Base-by-base conservation (phyloP, 225 moss, liverwort and hornwort species). In the Sphagnum tenellum region DNA sequence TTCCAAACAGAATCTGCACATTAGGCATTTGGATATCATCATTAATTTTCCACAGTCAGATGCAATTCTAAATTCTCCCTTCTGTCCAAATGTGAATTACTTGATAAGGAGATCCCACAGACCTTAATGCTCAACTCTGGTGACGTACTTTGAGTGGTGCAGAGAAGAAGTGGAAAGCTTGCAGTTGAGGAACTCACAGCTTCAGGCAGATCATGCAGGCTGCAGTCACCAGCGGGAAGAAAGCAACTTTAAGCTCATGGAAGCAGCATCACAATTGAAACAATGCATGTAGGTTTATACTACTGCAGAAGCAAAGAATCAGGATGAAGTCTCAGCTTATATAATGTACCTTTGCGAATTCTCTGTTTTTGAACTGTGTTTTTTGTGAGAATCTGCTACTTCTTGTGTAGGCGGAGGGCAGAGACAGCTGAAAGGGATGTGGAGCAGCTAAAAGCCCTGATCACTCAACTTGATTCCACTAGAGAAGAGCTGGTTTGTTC, bases 351-450 rank as follows among this genome's bases (percentile, higher is more conserved):
- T 29, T 29, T 29, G 29, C 29, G 1, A 29, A 29, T 29, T 29
- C 29, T 50, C 44, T 57, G 46, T 44, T 47, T 72, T 46, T 44
- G 9, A 13, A 68, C 7, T 4, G 49, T 45, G 44, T 12, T 48
- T 48, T 60, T 13, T 60, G 44, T 48, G 49, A 29, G n/a, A n/a
- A n/a, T n/a, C n/a, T n/a, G n/a, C n/a, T 9, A 45, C 47, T 63
- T 59, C 60, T 57, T 77, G 60, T 72, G 69, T 80, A 91, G 91
- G 67, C 77, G 80, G 63, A 80, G 86, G 13, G 74, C 84, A 78
- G 83, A 91, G 66, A 71, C 62, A 65, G 89, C 91, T 71, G 89
- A 91, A 74, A 84, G 65, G 72, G 89, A 89, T 63, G 84, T 91
- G 48, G 89, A 89, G 61, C 89, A 91, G 77, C 71, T 91, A 61